phyloP scores from a whole-genome alignment of 257 asterid species.

The Primulina tabacum region DNA sequence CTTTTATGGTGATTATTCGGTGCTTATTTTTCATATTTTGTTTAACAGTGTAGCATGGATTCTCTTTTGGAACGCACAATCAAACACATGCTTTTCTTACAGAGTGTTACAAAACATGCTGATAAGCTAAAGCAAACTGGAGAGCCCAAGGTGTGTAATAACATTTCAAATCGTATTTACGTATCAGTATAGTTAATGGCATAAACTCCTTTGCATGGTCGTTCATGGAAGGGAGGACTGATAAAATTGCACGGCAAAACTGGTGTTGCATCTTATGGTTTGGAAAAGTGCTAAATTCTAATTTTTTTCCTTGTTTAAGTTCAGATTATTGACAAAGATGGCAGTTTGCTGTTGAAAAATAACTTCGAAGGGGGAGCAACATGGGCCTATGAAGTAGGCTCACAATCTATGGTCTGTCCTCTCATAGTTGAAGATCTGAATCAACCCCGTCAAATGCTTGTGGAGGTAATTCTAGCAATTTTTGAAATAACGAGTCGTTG shows the following conservation, averaged over 20 bases:
- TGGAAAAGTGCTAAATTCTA: background rate
- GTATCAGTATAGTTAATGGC: no score
- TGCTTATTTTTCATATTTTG: conserved; percentile 15
- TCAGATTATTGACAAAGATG: conserved; percentile 72
- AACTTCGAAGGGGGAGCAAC: conserved; percentile 90
- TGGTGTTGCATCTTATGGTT: background rate
- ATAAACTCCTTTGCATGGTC: no score
- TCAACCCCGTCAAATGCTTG: conserved; percentile 90
- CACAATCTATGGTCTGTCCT: conserved; percentile 81
- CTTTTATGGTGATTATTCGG: background rate
- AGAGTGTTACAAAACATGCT: conserved; percentile 85
- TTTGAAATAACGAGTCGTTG: background rate
- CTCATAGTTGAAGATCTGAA: conserved; percentile 88
- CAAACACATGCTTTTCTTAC: conserved; percentile 92
- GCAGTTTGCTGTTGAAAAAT: conserved; percentile 64
- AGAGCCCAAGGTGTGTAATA: conserved; percentile 66
- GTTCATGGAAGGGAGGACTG: no score
- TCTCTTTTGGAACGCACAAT: conserved; percentile 90
- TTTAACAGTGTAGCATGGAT: conserved; percentile 91
- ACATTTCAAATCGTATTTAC: background rate
- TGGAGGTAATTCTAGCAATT: conserved; percentile 49
- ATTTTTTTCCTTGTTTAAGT: background rate
- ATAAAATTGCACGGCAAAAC: background rate
- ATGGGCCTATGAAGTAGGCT: conserved; percentile 95
- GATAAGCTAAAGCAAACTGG: conserved; percentile 82